phyloP scores from a whole-genome alignment of 371 early-diverging fungal genomes.

The Mortierella sp. region DNA sequence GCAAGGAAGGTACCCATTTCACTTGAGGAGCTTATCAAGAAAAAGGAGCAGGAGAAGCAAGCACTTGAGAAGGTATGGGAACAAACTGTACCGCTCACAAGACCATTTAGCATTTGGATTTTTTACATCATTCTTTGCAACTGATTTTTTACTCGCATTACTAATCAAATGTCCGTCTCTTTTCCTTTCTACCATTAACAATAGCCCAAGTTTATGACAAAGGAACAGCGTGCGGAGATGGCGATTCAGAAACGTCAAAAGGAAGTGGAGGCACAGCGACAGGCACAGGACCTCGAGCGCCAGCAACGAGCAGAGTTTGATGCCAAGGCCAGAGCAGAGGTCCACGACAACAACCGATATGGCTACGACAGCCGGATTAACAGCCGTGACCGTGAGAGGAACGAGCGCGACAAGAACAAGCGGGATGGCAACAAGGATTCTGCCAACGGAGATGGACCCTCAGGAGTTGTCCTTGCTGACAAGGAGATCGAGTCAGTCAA shows the following conservation, averaged over 20 bases:
- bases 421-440: slow-evolving; percentile 40
- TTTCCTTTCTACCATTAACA: not conserved
- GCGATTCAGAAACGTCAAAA: slow-evolving; percentile 88
- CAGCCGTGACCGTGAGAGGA: slow-evolving; percentile 32
- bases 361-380: slow-evolving; percentile 49
- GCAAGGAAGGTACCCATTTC: slow-evolving; percentile 78
- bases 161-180: not conserved
- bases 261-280: slow-evolving; percentile 83
- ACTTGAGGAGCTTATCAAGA: slow-evolving; percentile 81
- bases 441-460: slow-evolving; percentile 25
- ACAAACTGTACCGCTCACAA: not conserved
- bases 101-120: not conserved
- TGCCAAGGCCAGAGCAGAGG: slow-evolving; percentile 65
- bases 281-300: slow-evolving; percentile 74
- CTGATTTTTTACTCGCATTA: not conserved
- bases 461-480: slow-evolving; percentile 52
- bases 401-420: slow-evolving; percentile 45
- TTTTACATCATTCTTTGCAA: not conserved
- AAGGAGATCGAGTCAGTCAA: slow-evolving; percentile 63
- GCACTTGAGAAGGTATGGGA: slow-evolving; percentile 49
- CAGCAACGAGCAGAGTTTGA: slow-evolving; percentile 71
- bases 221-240: slow-evolving; percentile 90
- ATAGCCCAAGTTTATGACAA: slow-evolving; percentile 91
- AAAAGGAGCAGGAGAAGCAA: slow-evolving; percentile 72
- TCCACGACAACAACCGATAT: slow-evolving; percentile 52